Evolutionary conservation across 2,329 filamentous ascomycete genomes (phyloP).

Genomic region (Botrytis pseudocinerea): DNA sequence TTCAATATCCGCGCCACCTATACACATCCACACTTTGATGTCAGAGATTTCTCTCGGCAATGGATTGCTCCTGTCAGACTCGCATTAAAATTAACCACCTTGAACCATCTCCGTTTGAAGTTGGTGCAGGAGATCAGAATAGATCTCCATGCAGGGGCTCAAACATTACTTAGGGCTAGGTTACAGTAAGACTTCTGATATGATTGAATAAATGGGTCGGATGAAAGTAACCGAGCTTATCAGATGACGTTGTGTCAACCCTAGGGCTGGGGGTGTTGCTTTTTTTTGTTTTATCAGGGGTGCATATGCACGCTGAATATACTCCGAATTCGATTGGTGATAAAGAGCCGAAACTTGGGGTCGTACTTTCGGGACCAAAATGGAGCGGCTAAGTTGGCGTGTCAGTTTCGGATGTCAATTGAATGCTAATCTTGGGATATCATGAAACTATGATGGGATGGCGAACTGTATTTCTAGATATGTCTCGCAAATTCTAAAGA

Average conservation of each 20-base stretch:
- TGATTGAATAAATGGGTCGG: not conserved
- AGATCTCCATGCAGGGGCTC: constrained; percentile 1
- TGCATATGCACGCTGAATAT: not conserved
- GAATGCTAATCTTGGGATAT: not conserved
- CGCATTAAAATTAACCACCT: not conserved
- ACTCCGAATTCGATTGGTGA: not conserved
- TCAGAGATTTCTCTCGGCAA: not conserved
- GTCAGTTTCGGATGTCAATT: constrained; percentile 1
- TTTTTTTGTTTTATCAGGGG: not conserved
- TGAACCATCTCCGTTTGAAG: constrained; percentile 5
- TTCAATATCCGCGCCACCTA: constrained; percentile 6
- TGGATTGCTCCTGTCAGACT: not conserved
- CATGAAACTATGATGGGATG: not conserved
- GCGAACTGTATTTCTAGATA: not conserved
- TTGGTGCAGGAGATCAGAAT: constrained; percentile 15
- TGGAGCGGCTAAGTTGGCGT: not conserved
- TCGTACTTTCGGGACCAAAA: not conserved
- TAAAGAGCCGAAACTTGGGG: constrained; percentile 12
- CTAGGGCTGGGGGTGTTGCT: constrained; percentile 5
- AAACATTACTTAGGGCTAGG: not conserved
- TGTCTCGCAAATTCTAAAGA: not conserved
- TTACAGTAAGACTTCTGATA: not conserved
- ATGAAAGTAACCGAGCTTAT: constrained; percentile 16
- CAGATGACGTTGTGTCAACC: constrained; percentile 5
- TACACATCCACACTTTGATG: not conserved